phyloP scores from a whole-genome alignment of 2,329 filamentous ascomycete species.

The Trichoderma afroharzianum region DNA sequence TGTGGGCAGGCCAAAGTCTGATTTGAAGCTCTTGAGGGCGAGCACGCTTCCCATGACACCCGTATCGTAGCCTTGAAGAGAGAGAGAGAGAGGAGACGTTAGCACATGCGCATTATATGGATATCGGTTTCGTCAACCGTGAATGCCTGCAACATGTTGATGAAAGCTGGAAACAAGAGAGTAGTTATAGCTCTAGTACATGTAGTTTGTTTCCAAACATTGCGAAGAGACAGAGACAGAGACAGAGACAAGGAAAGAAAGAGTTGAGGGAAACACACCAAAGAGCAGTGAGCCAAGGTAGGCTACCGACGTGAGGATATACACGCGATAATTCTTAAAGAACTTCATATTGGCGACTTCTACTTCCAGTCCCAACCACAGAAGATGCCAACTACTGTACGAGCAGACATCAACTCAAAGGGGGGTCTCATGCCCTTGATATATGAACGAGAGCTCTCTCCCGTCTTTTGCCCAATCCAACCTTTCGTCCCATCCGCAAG shows the following conservation, averaged over 20 bases:
- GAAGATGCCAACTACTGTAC: background rate
- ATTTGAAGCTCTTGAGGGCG: conserved; percentile 20
- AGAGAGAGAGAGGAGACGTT: background rate
- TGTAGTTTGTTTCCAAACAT: background rate
- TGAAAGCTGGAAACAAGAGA: background rate
- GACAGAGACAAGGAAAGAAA: background rate
- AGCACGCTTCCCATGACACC: conserved; percentile 21
- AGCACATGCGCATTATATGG: background rate
- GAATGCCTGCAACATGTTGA: background rate
- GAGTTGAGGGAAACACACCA: background rate
- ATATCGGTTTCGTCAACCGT: background rate
- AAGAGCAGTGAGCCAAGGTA: conserved; percentile 18
- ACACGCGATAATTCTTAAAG: conserved; percentile 18
- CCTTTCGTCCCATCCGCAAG: background rate
- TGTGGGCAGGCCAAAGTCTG: conserved; percentile 20
- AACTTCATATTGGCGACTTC: conserved; percentile 2
- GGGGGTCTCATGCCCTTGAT: background rate
- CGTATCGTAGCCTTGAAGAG: conserved; percentile 11
- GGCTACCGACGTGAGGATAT: conserved; percentile 17
- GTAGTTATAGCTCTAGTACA: background rate
- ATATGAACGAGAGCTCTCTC: background rate
- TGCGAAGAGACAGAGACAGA: background rate
- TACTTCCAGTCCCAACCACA: background rate
- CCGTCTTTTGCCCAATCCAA: background rate
- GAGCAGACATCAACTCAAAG: no score